phyloP scores from a whole-genome alignment of 2,329 filamentous ascomycete genomes.

The Claviceps spartinae region DNA sequence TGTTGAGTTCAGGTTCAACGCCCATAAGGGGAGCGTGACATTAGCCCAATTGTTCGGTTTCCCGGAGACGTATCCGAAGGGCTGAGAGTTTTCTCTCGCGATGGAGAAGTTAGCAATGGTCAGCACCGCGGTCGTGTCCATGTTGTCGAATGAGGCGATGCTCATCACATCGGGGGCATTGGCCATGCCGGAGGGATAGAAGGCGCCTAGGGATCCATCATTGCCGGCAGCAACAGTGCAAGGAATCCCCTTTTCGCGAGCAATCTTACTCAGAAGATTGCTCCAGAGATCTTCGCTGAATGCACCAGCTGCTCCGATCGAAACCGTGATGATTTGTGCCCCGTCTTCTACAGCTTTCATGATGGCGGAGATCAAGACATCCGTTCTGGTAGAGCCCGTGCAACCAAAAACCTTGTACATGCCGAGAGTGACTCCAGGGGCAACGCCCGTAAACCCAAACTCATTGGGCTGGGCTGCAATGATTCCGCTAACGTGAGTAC shows the following conservation, averaged over 20 bases:
- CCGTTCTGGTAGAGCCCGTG: slow-evolving; percentile 18
- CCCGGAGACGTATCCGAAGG: slow-evolving; percentile 27
- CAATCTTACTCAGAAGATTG: slow-evolving; percentile 27
- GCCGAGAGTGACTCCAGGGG: slow-evolving; percentile 2
- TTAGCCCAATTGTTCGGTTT: slow-evolving; percentile 23
- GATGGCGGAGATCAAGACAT: slow-evolving; percentile 40
- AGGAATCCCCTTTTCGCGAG: slow-evolving; percentile 15
- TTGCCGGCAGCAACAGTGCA: slow-evolving; percentile 12
- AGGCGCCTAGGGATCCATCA: slow-evolving; percentile 14
- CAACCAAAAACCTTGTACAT: slow-evolving; percentile 5
- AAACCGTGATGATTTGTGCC: slow-evolving; percentile 15
- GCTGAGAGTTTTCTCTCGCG: background rate
- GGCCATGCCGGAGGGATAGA: slow-evolving; percentile 6
- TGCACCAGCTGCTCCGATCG: slow-evolving; percentile 9
- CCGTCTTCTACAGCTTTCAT: slow-evolving; percentile 40
- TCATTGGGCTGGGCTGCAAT: slow-evolving; percentile 11
- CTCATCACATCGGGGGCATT: slow-evolving; percentile 6
- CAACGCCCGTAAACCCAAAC: slow-evolving; percentile 3
- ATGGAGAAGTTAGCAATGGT: slow-evolving; percentile 1
- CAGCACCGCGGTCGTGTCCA: slow-evolving; percentile 6
- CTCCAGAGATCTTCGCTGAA: slow-evolving; percentile 27
- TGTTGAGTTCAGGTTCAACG: slow-evolving; percentile 27
- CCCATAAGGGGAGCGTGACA: slow-evolving; percentile 27
- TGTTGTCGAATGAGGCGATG: slow-evolving; percentile 10
- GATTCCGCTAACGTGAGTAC: slow-evolving; percentile 13